A percentile compares a stretch with the other conserved stretches of the same genome.
Conservation (phyloP, 768 basidiomycete species). For the Suillus clintonianus region DNA sequence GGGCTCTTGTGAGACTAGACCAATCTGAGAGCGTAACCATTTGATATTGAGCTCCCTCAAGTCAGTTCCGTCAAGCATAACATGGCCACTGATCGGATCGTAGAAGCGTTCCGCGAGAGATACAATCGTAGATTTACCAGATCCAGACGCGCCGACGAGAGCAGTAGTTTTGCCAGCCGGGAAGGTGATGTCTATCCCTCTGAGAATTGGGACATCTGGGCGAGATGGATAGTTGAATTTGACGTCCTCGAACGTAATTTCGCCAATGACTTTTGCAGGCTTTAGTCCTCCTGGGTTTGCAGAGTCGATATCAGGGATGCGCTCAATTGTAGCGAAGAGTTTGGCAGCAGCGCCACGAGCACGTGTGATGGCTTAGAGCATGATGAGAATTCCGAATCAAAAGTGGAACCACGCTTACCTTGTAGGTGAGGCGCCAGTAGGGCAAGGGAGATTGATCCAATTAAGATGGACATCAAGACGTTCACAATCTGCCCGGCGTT, state of each 20-base stretch:
- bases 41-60: constrained; percentile 46
- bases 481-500: constrained; percentile 52
- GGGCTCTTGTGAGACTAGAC: constrained; percentile 54
- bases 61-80: constrained; percentile 49
- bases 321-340: constrained; percentile 56
- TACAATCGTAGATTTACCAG: constrained; percentile 35
- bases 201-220: constrained; percentile 49
- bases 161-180: constrained; percentile 43
- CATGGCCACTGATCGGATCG: constrained; percentile 44
- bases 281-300: constrained; percentile 42
- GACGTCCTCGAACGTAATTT: constrained; percentile 49
- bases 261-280: constrained; percentile 45
- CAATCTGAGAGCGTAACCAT: constrained; percentile 53
- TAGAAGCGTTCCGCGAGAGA: constrained; percentile 54
- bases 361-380: constrained; percentile 41
- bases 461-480: constrained; percentile 52
- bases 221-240: constrained; percentile 56
- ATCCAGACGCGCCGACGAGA: constrained; percentile 35
- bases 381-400: not conserved
- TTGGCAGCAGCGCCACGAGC: constrained; percentile 56
- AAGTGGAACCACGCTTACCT: constrained; percentile 20
- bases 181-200: constrained; percentile 42
- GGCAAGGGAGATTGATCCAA: constrained; percentile 57
- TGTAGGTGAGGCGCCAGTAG: constrained; percentile 54
- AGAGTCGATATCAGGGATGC: constrained; percentile 57